A percentile compares a stretch with the other conserved stretches of the same genome.
phyloP scores from a whole-genome alignment of 1,284 basidiomycete genomes.

The Golubevia pallescens region DNA sequence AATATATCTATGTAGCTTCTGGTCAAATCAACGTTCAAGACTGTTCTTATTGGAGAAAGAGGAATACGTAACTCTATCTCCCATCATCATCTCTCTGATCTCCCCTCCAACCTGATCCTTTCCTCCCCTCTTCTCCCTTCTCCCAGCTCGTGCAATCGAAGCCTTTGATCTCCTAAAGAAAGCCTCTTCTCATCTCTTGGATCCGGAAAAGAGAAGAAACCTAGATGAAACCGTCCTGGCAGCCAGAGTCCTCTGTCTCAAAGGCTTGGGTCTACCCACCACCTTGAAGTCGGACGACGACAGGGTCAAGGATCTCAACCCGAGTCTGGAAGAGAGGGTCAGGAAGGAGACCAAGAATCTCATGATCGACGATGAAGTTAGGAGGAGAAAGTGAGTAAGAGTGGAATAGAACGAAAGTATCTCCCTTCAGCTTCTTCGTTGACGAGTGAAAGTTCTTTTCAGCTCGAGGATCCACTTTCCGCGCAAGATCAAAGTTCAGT shows the following conservation, averaged over 20 bases:
- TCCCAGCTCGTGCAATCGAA: constrained; percentile 40
- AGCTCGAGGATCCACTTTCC: no score
- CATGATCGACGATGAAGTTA: constrained; percentile 60
- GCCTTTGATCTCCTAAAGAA: constrained; percentile 62
- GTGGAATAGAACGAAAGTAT: not conserved
- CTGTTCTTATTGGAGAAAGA: no score
- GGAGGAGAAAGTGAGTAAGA: constrained; percentile 26
- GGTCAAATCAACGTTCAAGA: no score
- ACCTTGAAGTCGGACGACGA: constrained; percentile 24
- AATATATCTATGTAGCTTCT: no score
- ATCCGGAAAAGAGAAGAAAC: constrained; percentile 42
- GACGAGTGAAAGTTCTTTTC: no score
- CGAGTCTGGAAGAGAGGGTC: constrained; percentile 48
- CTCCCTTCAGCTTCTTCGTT: not conserved
- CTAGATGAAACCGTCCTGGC: constrained; percentile 55
- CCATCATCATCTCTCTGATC: no score
- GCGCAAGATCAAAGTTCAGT: no score
- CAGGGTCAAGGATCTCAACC: constrained; percentile 25
- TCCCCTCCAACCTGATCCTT: not conserved
- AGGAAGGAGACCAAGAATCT: constrained; percentile 46
- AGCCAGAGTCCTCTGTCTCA: constrained; percentile 45
- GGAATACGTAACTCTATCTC: no score
- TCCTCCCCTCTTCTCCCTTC: not conserved
- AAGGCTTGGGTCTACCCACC: constrained; percentile 42
- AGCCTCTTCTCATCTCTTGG: constrained; percentile 40